Base-by-base conservation (phyloP, 2,329 filamentous ascomycete species). In the Penicillium sp. region DNA sequence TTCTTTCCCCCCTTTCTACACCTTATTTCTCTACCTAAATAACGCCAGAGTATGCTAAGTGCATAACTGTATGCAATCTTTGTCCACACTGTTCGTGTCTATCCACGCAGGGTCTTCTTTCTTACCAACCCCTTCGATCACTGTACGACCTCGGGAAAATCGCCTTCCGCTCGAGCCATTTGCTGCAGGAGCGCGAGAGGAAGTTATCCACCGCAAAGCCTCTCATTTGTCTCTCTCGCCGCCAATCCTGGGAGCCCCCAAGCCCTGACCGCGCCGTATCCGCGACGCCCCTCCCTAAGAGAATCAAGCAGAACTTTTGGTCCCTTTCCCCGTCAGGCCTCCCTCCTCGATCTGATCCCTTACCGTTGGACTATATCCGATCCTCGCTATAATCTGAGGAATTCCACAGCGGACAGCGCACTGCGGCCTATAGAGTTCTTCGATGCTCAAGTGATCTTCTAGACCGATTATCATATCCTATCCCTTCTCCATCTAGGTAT, bases 91-190 rank as follows among this genome's bases (percentile, higher is more conserved):
- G 19, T 59, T 35, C 55, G 26, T 56, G 17, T 26, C 38, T 54
- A 37, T 51, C 22, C 50, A 65, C 63, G 67, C 63, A 69, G 67
- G 67, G 62, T 67, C 63, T 45, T 64, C 65, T 58, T 56, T 65
- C 50, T 65, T 58, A 28, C 61, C 66, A 65, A 64, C 59, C 61
- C 59, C 60, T 64, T 61, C 67, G 62, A 67, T 69, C 66, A 61
- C 53, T 58, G 68, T 70, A 28, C 42, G 45, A 70, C 65, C 58
- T 65, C 64, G 63, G 65, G 67, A 65, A 67, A 63, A 63, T 67
- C 65, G 15, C 51, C 26, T 51, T 61, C 45, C 56, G 60, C 58
- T 55, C 55, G 54, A 61, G 61, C 49, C 58, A 63, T 60, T 28
- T 53, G 35, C 35, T 40, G 47, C 47, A 49, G 24, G 45, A 49